Conservation (phyloP, 306 rosid genomes). For the Abrus pulchellus region DNA sequence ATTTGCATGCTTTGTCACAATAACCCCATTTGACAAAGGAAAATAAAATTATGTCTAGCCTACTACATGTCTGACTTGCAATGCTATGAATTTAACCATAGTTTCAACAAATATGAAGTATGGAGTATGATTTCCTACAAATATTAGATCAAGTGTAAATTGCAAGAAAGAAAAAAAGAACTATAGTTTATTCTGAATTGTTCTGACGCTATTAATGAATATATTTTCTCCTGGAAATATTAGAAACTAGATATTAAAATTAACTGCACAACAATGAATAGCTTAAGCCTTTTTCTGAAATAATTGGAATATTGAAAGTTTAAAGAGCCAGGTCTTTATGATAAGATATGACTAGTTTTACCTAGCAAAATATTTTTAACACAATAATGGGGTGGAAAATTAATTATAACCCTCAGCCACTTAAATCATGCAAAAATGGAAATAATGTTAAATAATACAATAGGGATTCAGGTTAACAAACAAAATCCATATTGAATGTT, state of each 20-base stretch:
- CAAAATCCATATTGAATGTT: not conserved
- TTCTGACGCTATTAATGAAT: not conserved
- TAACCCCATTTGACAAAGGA: conserved; percentile 4
- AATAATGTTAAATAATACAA: not conserved
- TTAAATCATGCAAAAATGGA: not conserved
- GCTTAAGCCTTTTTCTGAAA: not conserved
- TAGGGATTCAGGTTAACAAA: not conserved
- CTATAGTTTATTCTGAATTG: not conserved
- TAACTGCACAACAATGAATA: not conserved
- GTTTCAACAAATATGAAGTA: not conserved
- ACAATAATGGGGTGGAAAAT: not conserved
- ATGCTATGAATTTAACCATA: conserved; percentile 13
- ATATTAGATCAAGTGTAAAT: not conserved
- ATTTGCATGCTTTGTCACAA: conserved; percentile 21
- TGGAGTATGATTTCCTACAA: not conserved
- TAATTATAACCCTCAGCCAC: not conserved
- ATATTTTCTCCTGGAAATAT: not conserved
- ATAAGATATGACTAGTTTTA: not conserved
- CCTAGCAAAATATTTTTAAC: not conserved
- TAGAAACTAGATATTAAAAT: not conserved
- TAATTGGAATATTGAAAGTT: not conserved
- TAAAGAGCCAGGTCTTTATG: not conserved
- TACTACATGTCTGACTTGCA: conserved; percentile 22
- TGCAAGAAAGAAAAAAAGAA: not conserved
- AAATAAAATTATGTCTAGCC: conserved; percentile 21